Evolutionary conservation across 2,329 filamentous ascomycete genomes (phyloP), one percentile per base, ranked within the genome.

Genomic region (Arthroderma sp.): DNA sequence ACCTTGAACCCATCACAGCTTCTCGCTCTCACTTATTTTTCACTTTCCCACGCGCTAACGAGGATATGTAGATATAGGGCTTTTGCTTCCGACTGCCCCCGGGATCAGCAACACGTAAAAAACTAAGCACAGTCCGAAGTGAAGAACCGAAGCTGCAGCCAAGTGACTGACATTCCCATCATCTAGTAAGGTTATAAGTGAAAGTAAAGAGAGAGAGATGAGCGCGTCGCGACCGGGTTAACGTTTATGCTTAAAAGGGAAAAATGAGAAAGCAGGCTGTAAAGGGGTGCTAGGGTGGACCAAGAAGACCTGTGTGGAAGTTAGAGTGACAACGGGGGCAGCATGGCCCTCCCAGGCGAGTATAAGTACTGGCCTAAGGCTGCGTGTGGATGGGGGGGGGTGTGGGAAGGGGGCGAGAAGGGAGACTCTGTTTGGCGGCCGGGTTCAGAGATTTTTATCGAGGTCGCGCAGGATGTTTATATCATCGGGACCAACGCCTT

Each of bases 391-490:
- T 52, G 49, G 52, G 23, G 28, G 17, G 52, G n/a, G 52, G 4
- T n/a, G 44, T 49, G 44, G 44, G 21, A 31, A 49, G 25, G 13
- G 47, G 47, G 28, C 25, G 15, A 33, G 25, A 31, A 33, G 15
- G 25, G 13, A 31, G 47, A 51, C 25, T 19, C 41, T 47, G 21
- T 31, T 33, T 51, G 51, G 51, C 19, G n/a, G 49, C 51, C 51
- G 51, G 51, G 51, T 54, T 54, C 33, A 54, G 51, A 54, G 51
- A 54, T 39, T 43, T 55, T 58, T 56, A 38, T 72, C 71, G 71
- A 73, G 70, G 71, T 73, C 69, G 72, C 70, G 71, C 69, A 69
- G 69, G 66, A 67, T 71, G 71, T 74, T 74, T 74, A 74, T 74
- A 74, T 73, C 71, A 74, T 73, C 71, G 70, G 70, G 65, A 21